Percentiles rank a stretch among this genome's conserved stretches.
Conservation (phyloP, 1,139 yeast species). For the Blastobotrys apis region DNA sequence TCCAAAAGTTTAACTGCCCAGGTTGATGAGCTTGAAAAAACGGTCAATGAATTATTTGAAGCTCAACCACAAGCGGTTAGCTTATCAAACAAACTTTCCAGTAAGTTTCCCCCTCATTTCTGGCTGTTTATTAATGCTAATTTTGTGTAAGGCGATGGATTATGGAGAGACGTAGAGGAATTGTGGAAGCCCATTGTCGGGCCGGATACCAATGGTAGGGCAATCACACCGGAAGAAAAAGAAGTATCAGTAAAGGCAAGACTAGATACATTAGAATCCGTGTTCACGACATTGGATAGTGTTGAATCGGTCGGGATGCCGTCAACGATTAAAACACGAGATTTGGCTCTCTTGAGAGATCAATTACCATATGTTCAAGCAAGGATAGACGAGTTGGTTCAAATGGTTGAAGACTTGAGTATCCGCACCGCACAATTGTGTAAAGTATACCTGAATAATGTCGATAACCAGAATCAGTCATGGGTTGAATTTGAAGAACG, state of each 20-base stretch:
- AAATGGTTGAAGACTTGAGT: constrained; percentile 19
- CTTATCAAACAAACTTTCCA: constrained; percentile 12
- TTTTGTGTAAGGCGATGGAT: no score
- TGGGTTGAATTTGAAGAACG: constrained; percentile 19
- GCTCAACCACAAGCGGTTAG: constrained; percentile 1
- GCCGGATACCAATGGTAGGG: constrained; percentile 6
- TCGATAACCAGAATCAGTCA: constrained; percentile 17
- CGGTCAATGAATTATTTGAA: constrained; percentile 15
- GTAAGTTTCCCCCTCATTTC: constrained; percentile 13
- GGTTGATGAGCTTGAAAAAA: constrained; percentile 17
- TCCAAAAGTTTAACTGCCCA: constrained; percentile 12
- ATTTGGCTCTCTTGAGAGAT: constrained; percentile 14
- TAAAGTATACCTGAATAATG: constrained; percentile 16
- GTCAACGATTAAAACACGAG: constrained; percentile 8
- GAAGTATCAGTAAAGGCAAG: constrained; percentile 8
- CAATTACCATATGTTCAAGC: constrained; percentile 11
- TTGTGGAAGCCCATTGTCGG: constrained; percentile 6
- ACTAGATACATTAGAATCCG: constrained; percentile 7
- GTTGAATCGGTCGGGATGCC: constrained; percentile 12
- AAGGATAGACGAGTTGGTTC: constrained; percentile 13
- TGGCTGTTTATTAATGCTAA: no score
- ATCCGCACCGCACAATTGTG: constrained; percentile 22
- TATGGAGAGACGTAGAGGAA: constrained; percentile 17
- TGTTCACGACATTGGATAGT: constrained; percentile 9
- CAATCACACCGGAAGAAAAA: constrained; percentile 10